Conservation (phyloP, 2,329 filamentous ascomycete genomes). For the Trematosphaeria pertusa region DNA sequence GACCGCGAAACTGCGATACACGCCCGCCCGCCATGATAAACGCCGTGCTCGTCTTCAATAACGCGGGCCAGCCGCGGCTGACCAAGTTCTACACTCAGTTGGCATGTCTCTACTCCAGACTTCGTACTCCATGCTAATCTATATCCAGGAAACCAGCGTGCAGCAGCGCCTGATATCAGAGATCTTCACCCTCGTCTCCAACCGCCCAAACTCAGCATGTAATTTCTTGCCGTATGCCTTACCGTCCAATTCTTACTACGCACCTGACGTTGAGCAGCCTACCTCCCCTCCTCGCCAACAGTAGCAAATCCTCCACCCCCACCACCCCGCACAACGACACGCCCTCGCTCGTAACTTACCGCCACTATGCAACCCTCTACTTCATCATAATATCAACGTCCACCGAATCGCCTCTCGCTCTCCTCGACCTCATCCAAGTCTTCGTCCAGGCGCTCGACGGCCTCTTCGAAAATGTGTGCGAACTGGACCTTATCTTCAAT, state of each 20-base stretch:
- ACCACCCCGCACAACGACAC: constrained; percentile 79
- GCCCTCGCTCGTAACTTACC: constrained; percentile 94
- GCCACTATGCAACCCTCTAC: constrained; percentile 96
- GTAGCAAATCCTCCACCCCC: constrained; percentile 51
- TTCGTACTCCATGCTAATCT: constrained; percentile 7
- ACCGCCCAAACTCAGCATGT: constrained; percentile 88
- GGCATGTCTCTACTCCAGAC: constrained; percentile 57
- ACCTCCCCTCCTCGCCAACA: constrained; percentile 66
- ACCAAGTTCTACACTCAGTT: constrained; percentile 99
- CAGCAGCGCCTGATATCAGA: constrained; percentile 96
- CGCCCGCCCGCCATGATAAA: constrained; percentile 98
- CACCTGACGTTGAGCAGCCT: constrained; percentile 65
- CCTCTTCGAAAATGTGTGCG: constrained; percentile 97
- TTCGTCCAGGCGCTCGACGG: constrained; percentile 96
- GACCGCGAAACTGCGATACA: no score
- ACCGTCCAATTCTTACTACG: constrained; percentile 19
- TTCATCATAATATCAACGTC: constrained; percentile 98
- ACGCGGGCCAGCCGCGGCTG: constrained; percentile 92
- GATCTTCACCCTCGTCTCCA: constrained; percentile 94
- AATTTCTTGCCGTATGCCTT: constrained; percentile 82
- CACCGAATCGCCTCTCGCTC: constrained; percentile 91
- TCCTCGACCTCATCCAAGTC: constrained; percentile 97
- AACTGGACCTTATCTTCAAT: constrained; percentile 98
- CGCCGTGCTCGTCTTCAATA: constrained; percentile 98
- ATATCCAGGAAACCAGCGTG: constrained; percentile 86